Conservation (phyloP, 2,329 filamentous ascomycete species). For the Lithohypha guttulata region DNA sequence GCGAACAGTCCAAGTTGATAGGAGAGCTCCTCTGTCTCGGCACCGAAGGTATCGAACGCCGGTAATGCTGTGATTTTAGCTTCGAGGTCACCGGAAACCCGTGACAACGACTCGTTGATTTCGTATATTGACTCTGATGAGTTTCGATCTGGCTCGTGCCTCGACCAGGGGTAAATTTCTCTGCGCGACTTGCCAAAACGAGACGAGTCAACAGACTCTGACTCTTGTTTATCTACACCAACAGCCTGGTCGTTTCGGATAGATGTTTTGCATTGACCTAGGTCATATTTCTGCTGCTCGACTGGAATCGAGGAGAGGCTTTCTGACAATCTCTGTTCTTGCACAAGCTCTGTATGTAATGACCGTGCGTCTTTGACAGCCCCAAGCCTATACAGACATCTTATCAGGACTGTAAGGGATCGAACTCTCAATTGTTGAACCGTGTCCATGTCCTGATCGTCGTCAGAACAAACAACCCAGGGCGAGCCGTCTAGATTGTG, state of each 20-base stretch:
- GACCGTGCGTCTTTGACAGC: slow-evolving; percentile 1
- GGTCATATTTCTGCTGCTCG: background rate
- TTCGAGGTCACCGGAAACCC: slow-evolving; percentile 63
- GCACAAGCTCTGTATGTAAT: slow-evolving; percentile 24
- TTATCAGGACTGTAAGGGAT: slow-evolving; percentile 6
- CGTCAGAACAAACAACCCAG: slow-evolving; percentile 8
- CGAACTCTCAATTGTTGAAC: slow-evolving; percentile 22
- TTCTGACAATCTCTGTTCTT: slow-evolving; percentile 6
- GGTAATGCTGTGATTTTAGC: slow-evolving; percentile 68
- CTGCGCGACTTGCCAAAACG: slow-evolving; percentile 33
- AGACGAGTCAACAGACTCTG: background rate
- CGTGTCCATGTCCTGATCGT: slow-evolving; percentile 35
- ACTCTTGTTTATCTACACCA: background rate
- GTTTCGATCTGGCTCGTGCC: slow-evolving; percentile 48
- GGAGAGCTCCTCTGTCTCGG: slow-evolving; percentile 19
- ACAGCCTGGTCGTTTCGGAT: background rate
- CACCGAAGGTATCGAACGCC: slow-evolving; percentile 43
- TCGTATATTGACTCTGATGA: slow-evolving; percentile 47
- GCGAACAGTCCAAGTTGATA: slow-evolving; percentile 82
- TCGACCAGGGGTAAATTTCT: slow-evolving; percentile 55
- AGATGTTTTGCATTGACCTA: background rate
- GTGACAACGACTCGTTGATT: slow-evolving; percentile 59
- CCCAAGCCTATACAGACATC: slow-evolving; percentile 23
- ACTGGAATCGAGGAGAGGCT: background rate
- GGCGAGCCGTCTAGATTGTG: slow-evolving; percentile 32